Base-by-base conservation (phyloP, 345 rosid genomes). In the Acer saccharum region DNA sequence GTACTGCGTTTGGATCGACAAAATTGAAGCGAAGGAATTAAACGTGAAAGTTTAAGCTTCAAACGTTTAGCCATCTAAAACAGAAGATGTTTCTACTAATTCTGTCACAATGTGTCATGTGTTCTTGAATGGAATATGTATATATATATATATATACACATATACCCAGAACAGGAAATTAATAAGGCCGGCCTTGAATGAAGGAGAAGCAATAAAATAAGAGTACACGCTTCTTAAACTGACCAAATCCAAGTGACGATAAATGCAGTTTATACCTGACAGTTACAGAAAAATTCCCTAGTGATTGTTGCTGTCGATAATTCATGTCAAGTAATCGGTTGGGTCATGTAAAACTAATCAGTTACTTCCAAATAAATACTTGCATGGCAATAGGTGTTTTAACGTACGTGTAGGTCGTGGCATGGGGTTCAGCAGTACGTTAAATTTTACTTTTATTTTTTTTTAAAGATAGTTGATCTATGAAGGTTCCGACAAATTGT, bases 11-110 rank as follows among this genome's bases (percentile, higher is more conserved):
- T 82, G 6, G 85, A 63, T 67, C 93, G 82, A 73, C 93, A 90
- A 61, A 86, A 52, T 63, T 82, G 89, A 55, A 90, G 81, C 18
- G 86, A 80, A 65, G 84, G 75, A 6, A 86, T 63, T 14, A 75
- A 75, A 20, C 86, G 83, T 64, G 83, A 83, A 70, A 84, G 74
- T 68, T 84, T 86, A 35, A 82, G 81, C 86, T 86, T 84, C 67
- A 82, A 72, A 73, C 81, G 84, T 77, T 83, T 85, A 35, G 85
- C 68, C 91, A 85, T 88, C 17, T 1, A 41, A 9, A 55, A 27
- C 39, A 35, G 16, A 44, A 6, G 67, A 4, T 35, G 39, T 35
- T 35, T 35, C 39, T 35, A 35, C 39, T 35, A 35, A 35, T 35
- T 35, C 6, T 35, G 39, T 35, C 1, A 35, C 0, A 35, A 35